Evolutionary conservation across 2,329 filamentous ascomycete species (phyloP), one percentile per base, ranked within the genome.

Genomic region (Claviceps arundinis): DNA sequence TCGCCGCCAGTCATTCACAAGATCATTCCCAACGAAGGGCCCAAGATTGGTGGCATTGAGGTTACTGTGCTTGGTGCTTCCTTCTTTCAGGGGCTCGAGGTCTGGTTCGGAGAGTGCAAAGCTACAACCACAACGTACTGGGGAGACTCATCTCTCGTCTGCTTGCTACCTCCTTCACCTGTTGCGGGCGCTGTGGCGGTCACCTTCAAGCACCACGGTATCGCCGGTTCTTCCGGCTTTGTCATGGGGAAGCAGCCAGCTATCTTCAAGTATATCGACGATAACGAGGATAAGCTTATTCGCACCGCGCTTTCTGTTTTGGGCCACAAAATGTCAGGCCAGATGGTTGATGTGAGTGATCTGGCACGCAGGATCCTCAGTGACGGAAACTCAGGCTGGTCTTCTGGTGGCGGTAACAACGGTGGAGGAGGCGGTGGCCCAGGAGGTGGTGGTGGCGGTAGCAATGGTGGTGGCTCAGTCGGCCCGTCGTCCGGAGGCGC

Each of bases 11-110:
- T 84, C 17, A 91, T 94, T 22, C 84, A 88, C 64, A 91, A 90
- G 64, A 76, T 95, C 55, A 87, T 93, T 38, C 89, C 90, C 0
- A 78, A 77, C 34, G 87, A 94, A 65, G 89, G 89, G 0, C 87
- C 89, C 6, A 87, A 83, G 54, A 81, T 80, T 38, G 89, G 89
- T 54, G 89, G 89, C 43, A 89, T 88, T 50, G 89, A 96, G 65
- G 88, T 95, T 3, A 91, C 87, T 0, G 79, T 93, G 52, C 73
- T 95, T 8, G 89, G 90, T 17, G 86, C 82, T 57, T 81, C 84
- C 14, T 95, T 95, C 64, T 84, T 82, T 57, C 84, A 78, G 55
- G 85, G 67, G 1, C 76, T 94, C 56, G 86, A 90, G 56, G 87
- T 95, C 51, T 85, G 89, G 67, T 96, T 96, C 65, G 90, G 90